phyloP scores from a whole-genome alignment of 768 basidiomycete species.

The Lactifluus hygrophoroides region DNA sequence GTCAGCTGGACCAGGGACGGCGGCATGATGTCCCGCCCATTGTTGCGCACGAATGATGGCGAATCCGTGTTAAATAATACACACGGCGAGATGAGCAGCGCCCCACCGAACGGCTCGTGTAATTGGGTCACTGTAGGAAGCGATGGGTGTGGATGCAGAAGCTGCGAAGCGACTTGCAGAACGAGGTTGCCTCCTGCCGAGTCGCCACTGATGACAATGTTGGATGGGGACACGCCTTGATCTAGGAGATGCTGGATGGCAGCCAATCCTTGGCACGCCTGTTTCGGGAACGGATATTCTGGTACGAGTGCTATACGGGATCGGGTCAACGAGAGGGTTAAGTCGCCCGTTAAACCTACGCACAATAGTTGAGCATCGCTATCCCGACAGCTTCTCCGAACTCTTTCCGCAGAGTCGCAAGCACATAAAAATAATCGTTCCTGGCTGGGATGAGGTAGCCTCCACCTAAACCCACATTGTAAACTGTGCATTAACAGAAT shows the following conservation, averaged over 20 bases:
- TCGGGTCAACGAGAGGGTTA: neutral
- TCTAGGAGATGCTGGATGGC: constrained; percentile 17
- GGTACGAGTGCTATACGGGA: neutral
- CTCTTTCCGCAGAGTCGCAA: neutral
- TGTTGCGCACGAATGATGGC: neutral
- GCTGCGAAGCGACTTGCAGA: constrained; percentile 17
- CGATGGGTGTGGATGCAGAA: constrained; percentile 17
- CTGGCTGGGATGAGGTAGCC: neutral
- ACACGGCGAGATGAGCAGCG: constrained; percentile 6
- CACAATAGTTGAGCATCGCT: constrained; percentile 4
- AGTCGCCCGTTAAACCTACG: neutral
- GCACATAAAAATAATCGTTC: neutral
- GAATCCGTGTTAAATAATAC: neutral
- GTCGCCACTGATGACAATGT: constrained; percentile 19
- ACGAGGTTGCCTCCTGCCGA: constrained; percentile 10
- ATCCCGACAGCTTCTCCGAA: neutral
- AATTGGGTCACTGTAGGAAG: neutral
- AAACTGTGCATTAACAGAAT: too few relatives aligned
- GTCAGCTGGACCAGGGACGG: neutral
- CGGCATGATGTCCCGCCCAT: neutral
- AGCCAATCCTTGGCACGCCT: neutral
- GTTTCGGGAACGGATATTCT: neutral
- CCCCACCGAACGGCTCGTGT: neutral
- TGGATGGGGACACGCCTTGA: constrained; percentile 14
- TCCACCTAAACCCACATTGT: neutral